phyloP scores from a whole-genome alignment of 169 alveolate species.

The Hepatocystis sp. region DNA sequence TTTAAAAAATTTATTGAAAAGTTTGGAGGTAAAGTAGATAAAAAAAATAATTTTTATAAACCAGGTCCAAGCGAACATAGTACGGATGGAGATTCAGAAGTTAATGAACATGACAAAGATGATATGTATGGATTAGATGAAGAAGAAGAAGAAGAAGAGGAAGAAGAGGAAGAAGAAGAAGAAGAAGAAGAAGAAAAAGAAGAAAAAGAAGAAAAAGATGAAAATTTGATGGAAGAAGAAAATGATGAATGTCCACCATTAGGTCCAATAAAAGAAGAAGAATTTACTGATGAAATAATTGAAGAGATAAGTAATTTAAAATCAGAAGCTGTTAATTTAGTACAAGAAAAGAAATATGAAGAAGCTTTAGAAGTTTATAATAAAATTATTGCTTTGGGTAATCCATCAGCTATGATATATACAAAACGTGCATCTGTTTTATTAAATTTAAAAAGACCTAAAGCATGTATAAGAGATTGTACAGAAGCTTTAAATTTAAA shows the following conservation, averaged over 20 bases:
- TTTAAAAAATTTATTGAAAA: conserved; percentile 79
- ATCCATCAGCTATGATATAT: conserved; percentile 85
- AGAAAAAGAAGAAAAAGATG: conserved; percentile 57
- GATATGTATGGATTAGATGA: neutral
- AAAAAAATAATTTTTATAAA: conserved; percentile 32
- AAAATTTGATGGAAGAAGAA: conserved; percentile 77
- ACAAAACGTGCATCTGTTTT: conserved; percentile 83
- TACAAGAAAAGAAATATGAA: conserved; percentile 71
- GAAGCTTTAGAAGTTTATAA: conserved; percentile 78
- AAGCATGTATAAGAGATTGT: conserved; percentile 84
- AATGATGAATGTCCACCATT: conserved; percentile 79
- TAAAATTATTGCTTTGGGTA: conserved; percentile 78
- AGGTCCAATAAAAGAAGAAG: conserved; percentile 81
- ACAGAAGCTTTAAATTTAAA: conserved; percentile 83
- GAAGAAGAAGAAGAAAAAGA: conserved; percentile 75
- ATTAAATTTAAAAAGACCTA: conserved; percentile 77
- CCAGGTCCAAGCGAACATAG: conserved; percentile 55
- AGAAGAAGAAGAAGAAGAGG: conserved; percentile 8
- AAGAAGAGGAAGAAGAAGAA: conserved; percentile 70
- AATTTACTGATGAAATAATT: conserved; percentile 78
- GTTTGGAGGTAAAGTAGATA: conserved; percentile 77
- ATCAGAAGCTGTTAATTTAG: conserved; percentile 77
- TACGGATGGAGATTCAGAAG: conserved; percentile 69
- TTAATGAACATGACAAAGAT: neutral
- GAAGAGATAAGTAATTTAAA: conserved; percentile 80